Percentiles rank a stretch among this genome's conserved stretches.
phyloP scores from a whole-genome alignment of 1,284 basidiomycete species.

The Hypsizygus ulmarius region DNA sequence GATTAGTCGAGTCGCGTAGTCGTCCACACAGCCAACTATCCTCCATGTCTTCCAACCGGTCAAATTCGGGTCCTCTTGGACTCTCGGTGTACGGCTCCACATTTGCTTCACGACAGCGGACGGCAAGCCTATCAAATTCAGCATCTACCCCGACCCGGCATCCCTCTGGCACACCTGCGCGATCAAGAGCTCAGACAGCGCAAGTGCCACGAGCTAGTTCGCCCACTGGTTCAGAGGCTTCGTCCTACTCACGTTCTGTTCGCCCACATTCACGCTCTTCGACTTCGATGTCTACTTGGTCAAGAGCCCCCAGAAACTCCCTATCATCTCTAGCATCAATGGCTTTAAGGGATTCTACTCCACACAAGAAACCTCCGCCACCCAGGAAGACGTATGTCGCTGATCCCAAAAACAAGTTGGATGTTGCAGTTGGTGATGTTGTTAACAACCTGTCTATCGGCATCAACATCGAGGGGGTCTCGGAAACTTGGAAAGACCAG shows the following conservation, averaged over 20 bases:
- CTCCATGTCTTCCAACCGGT: constrained; percentile 44
- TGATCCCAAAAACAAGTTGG: constrained; percentile 85
- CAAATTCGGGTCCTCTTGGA: constrained; percentile 51
- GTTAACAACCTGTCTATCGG: constrained; percentile 86
- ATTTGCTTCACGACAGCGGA: constrained; percentile 78
- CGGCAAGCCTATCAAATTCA: constrained; percentile 56
- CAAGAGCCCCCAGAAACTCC: constrained; percentile 61
- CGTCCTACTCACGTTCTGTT: constrained; percentile 41
- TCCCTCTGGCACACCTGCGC: constrained; percentile 33
- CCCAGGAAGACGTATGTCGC: constrained; percentile 73
- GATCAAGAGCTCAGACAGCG: constrained; percentile 40
- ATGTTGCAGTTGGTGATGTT: constrained; percentile 88
- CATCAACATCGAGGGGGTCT: constrained; percentile 80
- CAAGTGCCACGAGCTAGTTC: constrained; percentile 45
- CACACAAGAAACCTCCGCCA: constrained; percentile 37
- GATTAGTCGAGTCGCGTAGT: constrained; percentile 35
- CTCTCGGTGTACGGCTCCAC: constrained; percentile 57
- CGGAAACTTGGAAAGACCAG: constrained; percentile 85
- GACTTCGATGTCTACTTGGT: constrained; percentile 58
- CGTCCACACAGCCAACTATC: constrained; percentile 51
- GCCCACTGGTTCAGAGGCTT: constrained; percentile 57
- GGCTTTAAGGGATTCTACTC: constrained; percentile 43
- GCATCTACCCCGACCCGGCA: constrained; percentile 33
- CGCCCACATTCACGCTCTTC: constrained; percentile 41
- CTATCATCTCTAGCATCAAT: constrained; percentile 39